A percentile compares a stretch with the other conserved stretches of the same genome.
These are phyloP conservation scores for Setaria viridis DNA, from an alignment of 202 grass and related monocot genomes.

Conservation along the genomic window DNA sequence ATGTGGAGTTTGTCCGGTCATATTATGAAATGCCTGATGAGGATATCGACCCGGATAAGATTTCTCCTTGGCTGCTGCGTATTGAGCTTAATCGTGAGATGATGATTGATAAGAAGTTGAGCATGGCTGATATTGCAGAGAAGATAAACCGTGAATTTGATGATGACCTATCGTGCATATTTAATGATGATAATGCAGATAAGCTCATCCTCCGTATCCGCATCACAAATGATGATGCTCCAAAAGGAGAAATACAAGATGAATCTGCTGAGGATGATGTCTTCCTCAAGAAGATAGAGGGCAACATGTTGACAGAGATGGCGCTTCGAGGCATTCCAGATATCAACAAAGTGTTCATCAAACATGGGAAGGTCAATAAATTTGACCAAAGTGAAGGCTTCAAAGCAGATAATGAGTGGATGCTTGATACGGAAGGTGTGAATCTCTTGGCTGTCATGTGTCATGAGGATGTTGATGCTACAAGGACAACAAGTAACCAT, in stretches of 20 bases:
- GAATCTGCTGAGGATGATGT: slow-evolving; percentile 96
- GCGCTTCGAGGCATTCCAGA: slow-evolving; percentile 94
- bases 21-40: slow-evolving; percentile 99
- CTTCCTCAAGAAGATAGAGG: slow-evolving; percentile 90
- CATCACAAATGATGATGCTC: slow-evolving; percentile 92
- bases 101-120: slow-evolving; percentile 99
- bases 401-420: slow-evolving; percentile 89
- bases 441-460: slow-evolving; percentile 98
- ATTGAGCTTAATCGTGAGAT: slow-evolving; percentile 98
- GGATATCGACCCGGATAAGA: slow-evolving; percentile 89
- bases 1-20: slow-evolving; percentile 88
- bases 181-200: slow-evolving; percentile 99
- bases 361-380: slow-evolving; percentile 73
- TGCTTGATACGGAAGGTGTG: slow-evolving; percentile 98
- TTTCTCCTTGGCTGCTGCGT: slow-evolving; percentile 93
- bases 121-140: slow-evolving; percentile 96
- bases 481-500: slow-evolving; percentile 95
- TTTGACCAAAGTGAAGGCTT: slow-evolving; percentile 80
- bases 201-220: slow-evolving; percentile 96
- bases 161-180: slow-evolving; percentile 94
- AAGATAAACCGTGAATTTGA: slow-evolving; percentile 97
- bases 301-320: slow-evolving; percentile 99
- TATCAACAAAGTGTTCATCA: slow-evolving; percentile 99
- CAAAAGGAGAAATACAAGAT: slow-evolving; percentile 91
- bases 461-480: slow-evolving; percentile 95